Evolutionary conservation across 2,329 filamentous ascomycete species (phyloP).

Genomic region (Fusarium ambrosium): DNA sequence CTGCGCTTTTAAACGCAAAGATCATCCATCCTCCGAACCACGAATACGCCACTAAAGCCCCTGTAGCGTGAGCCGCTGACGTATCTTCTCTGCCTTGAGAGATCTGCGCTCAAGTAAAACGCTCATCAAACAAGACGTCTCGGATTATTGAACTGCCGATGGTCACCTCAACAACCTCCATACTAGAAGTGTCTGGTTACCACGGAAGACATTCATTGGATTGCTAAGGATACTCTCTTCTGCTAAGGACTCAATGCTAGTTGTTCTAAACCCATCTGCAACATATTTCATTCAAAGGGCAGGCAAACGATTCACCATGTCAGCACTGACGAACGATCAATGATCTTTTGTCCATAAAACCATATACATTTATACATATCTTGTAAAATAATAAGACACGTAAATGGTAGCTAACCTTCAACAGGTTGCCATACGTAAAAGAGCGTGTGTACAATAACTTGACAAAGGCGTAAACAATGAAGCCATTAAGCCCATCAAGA

Average conservation of each 20-base stretch:
- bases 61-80: conserved; percentile 33
- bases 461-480: not conserved
- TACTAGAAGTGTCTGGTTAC: not conserved
- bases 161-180: conserved; percentile 4
- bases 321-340: not conserved
- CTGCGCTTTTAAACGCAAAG: conserved; percentile 10
- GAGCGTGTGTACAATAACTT: not conserved
- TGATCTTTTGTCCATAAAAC: not conserved
- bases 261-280: not conserved
- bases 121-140: not conserved
- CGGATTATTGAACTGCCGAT: not conserved
- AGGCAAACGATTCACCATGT: not conserved
- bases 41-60: conserved; percentile 18
- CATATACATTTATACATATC: conserved; percentile 1
- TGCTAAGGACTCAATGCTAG: not conserved
- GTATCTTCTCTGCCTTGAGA: conserved; percentile 20
- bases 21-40: conserved; percentile 2
- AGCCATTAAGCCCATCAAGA: conserved; percentile 10
- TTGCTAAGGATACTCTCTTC: not conserved
- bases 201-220: not conserved
- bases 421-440: not conserved
- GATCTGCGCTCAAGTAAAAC: conserved; percentile 5
- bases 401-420: not conserved
- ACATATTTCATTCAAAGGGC: not conserved
- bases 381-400: not conserved